These are phyloP conservation scores for Tillandsia leiboldiana DNA, from an alignment of 176 grass and related monocot genomes.

Conservation along the genomic window DNA sequence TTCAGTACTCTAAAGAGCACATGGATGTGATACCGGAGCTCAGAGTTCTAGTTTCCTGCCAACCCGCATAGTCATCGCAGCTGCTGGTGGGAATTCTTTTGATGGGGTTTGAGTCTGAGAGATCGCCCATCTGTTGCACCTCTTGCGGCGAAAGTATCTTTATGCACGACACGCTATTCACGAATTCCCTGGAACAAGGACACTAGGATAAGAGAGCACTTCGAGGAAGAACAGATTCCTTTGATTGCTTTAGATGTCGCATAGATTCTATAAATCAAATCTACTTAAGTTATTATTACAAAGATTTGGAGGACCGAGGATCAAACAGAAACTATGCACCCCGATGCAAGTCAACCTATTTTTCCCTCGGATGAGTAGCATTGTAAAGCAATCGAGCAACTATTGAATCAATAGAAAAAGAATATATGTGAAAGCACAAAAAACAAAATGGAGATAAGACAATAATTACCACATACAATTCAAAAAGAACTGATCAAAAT, in stretches of 20 bases:
- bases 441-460: not conserved
- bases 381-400: too few relatives aligned
- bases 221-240: not conserved
- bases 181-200: slow-evolving; percentile 66
- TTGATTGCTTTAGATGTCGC: not conserved
- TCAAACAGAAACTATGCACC: not conserved
- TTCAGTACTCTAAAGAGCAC: slow-evolving; percentile 71
- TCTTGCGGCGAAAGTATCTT: slow-evolving; percentile 94
- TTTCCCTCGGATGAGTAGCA: too few relatives aligned
- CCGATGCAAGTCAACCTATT: too few relatives aligned
- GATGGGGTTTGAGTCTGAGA: slow-evolving; percentile 41
- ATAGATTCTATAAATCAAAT: not conserved
- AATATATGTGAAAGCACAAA: too few relatives aligned
- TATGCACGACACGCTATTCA: slow-evolving; percentile 83
- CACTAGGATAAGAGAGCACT: not conserved
- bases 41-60: slow-evolving; percentile 65
- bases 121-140: slow-evolving; percentile 92
- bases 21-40: slow-evolving; percentile 64
- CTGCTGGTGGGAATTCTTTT: slow-evolving; percentile 41
- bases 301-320: not conserved
- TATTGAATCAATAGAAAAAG: too few relatives aligned
- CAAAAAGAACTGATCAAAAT: not conserved
- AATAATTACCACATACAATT: not conserved
- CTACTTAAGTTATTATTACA: not conserved
- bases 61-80: slow-evolving; percentile 59